Conservation (phyloP, 805 yeast genomes). For the Saturnispora dispora region DNA sequence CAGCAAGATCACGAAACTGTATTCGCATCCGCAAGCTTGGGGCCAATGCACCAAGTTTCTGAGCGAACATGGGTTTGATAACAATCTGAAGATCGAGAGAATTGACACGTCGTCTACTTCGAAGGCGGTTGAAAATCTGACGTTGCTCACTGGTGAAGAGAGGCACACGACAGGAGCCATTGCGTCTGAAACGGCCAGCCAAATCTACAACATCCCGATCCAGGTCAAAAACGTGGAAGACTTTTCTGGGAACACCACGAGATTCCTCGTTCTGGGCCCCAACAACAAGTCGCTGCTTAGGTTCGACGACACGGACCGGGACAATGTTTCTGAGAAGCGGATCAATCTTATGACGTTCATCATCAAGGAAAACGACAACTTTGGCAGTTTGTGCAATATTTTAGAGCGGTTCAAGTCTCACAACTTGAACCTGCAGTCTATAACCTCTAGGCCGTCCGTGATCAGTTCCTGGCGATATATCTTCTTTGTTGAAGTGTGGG, state of each 20-base stretch:
- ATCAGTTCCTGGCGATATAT: slow-evolving; percentile 69
- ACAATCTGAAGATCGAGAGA: slow-evolving; percentile 30
- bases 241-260: slow-evolving; percentile 65
- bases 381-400: slow-evolving; percentile 68
- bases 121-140: slow-evolving; percentile 65
- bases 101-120: slow-evolving; percentile 77
- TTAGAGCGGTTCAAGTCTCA: slow-evolving; percentile 46
- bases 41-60: slow-evolving; percentile 72
- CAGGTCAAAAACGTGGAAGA: slow-evolving; percentile 58
- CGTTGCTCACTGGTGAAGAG: slow-evolving; percentile 24
- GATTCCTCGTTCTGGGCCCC: slow-evolving; percentile 64
- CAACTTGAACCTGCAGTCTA: slow-evolving; percentile 57
- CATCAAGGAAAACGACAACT: slow-evolving; percentile 48
- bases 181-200: slow-evolving; percentile 61
- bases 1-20: slow-evolving; percentile 43
- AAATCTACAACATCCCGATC: slow-evolving; percentile 48
- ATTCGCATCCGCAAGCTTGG: slow-evolving; percentile 98
- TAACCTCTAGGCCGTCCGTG: slow-evolving; percentile 70
- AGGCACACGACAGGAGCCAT: slow-evolving; percentile 53
- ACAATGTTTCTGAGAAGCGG: slow-evolving; percentile 13
- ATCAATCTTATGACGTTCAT: slow-evolving; percentile 59
- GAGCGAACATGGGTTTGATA: slow-evolving; percentile 25
- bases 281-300: slow-evolving; percentile 13
- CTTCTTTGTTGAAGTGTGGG: slow-evolving; percentile 65
- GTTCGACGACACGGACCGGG: neutral